These are phyloP conservation scores for Fonsecaea monophora DNA, from an alignment of 2,329 filamentous ascomycete genomes.

Conservation along the genomic window DNA sequence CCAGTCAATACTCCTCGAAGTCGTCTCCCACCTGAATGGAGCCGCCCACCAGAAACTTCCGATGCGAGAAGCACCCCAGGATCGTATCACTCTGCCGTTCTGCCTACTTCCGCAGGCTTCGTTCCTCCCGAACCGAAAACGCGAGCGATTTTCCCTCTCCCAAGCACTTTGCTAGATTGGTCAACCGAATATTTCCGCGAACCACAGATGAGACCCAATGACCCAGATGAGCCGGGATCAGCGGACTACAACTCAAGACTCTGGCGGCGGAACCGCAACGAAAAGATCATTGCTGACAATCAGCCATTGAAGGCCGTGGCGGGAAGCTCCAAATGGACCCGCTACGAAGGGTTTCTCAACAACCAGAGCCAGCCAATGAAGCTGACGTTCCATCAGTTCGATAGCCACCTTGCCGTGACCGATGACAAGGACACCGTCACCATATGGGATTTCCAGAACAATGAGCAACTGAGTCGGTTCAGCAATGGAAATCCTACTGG, in stretches of 20 bases:
- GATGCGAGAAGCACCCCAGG: conserved; percentile 70
- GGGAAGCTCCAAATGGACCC: conserved; percentile 84
- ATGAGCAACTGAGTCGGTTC: conserved; percentile 78
- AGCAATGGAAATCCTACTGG: conserved; percentile 92
- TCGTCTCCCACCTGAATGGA: conserved; percentile 64
- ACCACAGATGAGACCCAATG: conserved; percentile 95
- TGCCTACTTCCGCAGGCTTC: conserved; percentile 81
- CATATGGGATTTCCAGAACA: conserved; percentile 91
- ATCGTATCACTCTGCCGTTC: conserved; percentile 76
- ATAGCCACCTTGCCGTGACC: conserved; percentile 90
- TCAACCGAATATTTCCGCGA: conserved; percentile 97
- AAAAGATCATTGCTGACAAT: conserved; percentile 87
- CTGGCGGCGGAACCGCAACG: conserved; percentile 91
- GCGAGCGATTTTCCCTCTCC: conserved; percentile 72
- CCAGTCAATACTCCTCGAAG: conserved; percentile 52
- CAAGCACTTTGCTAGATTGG: conserved; percentile 89
- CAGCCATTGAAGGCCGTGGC: conserved; percentile 92
- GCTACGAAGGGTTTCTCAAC: conserved; percentile 80
- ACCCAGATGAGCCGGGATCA: conserved; percentile 94
- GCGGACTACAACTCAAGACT: conserved; percentile 94
- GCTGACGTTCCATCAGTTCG: conserved; percentile 97
- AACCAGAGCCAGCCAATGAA: conserved; percentile 88
- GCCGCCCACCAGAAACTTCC: conserved; percentile 74
- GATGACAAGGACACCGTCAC: conserved; percentile 81
- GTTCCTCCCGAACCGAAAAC: conserved; percentile 61